Conservation (phyloP, 345 rosid species). For the Rhodamnia argentea region DNA sequence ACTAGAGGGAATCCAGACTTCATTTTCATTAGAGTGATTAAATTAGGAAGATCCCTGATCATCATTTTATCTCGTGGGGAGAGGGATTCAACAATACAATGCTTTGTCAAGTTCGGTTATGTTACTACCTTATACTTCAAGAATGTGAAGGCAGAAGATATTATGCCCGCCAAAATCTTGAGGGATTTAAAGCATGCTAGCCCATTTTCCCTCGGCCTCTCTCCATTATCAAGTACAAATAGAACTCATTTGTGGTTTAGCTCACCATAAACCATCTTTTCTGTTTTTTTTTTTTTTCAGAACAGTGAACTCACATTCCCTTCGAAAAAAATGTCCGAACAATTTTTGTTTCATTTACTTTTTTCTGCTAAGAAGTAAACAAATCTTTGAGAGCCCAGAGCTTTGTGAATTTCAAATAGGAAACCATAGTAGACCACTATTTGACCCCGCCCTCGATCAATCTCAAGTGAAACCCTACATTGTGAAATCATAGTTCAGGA, state of each 20-base stretch:
- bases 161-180: background rate
- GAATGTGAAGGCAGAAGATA: background rate
- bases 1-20: background rate
- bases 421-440: background rate
- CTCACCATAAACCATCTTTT: background rate
- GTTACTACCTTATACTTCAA: background rate
- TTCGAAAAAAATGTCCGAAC: background rate
- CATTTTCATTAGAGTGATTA: background rate
- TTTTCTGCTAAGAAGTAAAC: background rate
- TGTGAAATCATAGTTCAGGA: accelerated
- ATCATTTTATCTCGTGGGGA: background rate
- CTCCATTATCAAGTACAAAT: background rate
- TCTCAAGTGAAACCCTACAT: background rate
- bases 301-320: background rate
- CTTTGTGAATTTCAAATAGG: background rate
- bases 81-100: background rate
- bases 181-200: background rate
- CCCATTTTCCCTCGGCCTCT: no score
- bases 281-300: background rate
- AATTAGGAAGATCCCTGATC: background rate
- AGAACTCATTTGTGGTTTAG: background rate
- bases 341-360: background rate
- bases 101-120: background rate
- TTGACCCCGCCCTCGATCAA: background rate
- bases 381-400: background rate